Percentiles rank a stretch among this genome's conserved stretches.
Conservation (phyloP, 768 basidiomycete genomes). For the Asterophora lycoperdoides region DNA sequence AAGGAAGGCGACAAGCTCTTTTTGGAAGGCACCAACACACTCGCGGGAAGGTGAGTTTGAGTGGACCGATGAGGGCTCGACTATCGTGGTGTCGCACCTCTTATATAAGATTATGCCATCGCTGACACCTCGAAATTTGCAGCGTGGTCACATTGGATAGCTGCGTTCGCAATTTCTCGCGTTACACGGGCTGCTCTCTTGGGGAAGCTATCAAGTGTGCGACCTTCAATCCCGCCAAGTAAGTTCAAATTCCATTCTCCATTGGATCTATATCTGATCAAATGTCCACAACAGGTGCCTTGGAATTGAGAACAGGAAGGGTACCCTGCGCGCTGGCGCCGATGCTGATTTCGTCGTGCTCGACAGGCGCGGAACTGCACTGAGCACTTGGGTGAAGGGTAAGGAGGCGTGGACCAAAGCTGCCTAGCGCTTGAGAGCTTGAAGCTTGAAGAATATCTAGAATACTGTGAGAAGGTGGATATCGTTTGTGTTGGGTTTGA, state of each 20-base stretch:
- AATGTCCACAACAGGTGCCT: constrained; percentile 50
- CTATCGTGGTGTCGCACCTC: not conserved
- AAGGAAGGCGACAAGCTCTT: constrained; percentile 80
- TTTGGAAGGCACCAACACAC: constrained; percentile 80
- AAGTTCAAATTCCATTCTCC: constrained; percentile 18
- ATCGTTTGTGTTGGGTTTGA: too few relatives aligned
- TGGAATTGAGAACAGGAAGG: constrained; percentile 75
- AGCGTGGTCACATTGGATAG: constrained; percentile 81
- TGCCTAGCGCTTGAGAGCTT: constrained; percentile 5
- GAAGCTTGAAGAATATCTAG: not conserved
- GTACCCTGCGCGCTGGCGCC: constrained; percentile 74
- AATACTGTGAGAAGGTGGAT: too few relatives aligned
- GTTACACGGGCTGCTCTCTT: constrained; percentile 80
- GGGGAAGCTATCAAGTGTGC: constrained; percentile 83
- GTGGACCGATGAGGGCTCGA: not conserved
- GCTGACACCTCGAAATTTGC: constrained; percentile 3
- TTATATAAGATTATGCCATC: not conserved
- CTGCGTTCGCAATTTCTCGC: constrained; percentile 80
- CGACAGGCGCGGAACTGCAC: constrained; percentile 59
- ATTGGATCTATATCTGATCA: not conserved
- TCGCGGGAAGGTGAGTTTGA: constrained; percentile 73
- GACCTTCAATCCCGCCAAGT: constrained; percentile 82
- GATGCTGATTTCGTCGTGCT: constrained; percentile 84
- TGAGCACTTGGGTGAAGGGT: constrained; percentile 76
- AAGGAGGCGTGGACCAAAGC: constrained; percentile 60